Evolutionary conservation across 768 basidiomycete genomes (phyloP).

Genomic region (Tricholoma flavovirens): DNA sequence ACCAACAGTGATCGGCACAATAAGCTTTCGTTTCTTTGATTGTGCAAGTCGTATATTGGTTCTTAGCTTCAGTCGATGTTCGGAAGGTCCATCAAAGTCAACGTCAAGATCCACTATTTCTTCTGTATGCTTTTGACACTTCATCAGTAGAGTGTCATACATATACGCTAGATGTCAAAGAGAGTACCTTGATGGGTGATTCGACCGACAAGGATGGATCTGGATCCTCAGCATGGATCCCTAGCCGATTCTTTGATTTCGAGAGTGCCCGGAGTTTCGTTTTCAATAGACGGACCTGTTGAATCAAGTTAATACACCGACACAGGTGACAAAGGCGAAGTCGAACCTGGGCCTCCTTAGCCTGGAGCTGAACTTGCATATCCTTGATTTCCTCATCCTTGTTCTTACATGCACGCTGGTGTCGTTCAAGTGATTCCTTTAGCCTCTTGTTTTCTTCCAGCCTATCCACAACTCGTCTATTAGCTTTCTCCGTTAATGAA

Average conservation of each 20-base stretch:
- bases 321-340: not conserved
- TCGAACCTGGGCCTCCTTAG: not conserved
- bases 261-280: not conserved
- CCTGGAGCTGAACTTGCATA: not conserved
- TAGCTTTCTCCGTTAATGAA: not conserved
- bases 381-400: not conserved
- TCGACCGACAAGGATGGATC: slow-evolving; percentile 1
- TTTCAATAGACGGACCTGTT: not conserved
- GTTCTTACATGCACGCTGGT: not conserved
- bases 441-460: not conserved
- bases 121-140: not conserved
- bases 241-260: not conserved
- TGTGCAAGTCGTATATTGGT: not conserved
- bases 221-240: not conserved
- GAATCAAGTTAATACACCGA: not conserved
- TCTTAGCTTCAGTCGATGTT: not conserved
- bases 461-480: not conserved
- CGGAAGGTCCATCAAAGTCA: not conserved
- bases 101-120: not conserved
- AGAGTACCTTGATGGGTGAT: not conserved
- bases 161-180: not conserved
- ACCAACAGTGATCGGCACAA: not conserved
- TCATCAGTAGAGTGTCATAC: not conserved
- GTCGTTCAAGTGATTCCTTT: not conserved
- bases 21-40: not conserved